These are phyloP conservation scores for Hemisphaericaspora lyxosophila DNA, from an alignment of 1,139 yeast genomes.

Conservation along the genomic window DNA sequence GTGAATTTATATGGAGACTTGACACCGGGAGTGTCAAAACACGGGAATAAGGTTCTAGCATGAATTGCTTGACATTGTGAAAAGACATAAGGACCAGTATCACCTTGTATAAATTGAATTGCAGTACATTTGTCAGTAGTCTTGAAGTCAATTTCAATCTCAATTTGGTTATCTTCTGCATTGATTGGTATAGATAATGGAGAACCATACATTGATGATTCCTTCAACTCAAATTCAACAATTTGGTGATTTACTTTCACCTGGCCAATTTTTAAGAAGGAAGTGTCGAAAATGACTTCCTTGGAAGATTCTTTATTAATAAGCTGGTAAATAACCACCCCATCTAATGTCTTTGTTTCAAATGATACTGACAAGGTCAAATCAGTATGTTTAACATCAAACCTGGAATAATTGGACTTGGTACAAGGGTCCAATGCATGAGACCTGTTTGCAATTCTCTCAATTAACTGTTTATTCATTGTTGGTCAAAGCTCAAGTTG, in stretches of 20 bases:
- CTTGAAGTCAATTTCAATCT: constrained; percentile 23
- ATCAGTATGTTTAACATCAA: constrained; percentile 40
- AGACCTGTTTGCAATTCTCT: constrained; percentile 11
- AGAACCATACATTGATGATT: constrained; percentile 33
- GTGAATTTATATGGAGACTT: constrained; percentile 32
- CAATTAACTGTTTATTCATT: constrained; percentile 5
- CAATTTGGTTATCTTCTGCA: constrained; percentile 5
- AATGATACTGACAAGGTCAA: constrained; percentile 32
- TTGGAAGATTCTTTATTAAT: constrained; percentile 11
- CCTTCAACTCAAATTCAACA: constrained; percentile 19
- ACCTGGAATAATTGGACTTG: constrained; percentile 62
- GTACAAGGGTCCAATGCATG: constrained; percentile 63
- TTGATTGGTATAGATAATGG: constrained; percentile 26
- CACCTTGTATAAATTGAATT: constrained; percentile 40
- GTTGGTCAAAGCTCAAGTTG: too few relatives aligned
- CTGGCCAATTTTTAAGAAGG: constrained; percentile 24
- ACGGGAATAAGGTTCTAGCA: constrained; percentile 43
- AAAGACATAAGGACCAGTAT: constrained; percentile 39
- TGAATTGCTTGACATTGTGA: constrained; percentile 48
- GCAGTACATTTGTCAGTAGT: constrained; percentile 43
- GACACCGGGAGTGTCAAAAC: constrained; percentile 45
- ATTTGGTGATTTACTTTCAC: constrained; percentile 24
- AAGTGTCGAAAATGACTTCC: constrained; percentile 31
- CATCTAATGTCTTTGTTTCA: constrained; percentile 26
- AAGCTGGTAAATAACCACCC: constrained; percentile 27